Evolutionary conservation across 163 green algal genomes (phyloP).

Genomic region (Scenedesmus sp.): DNA sequence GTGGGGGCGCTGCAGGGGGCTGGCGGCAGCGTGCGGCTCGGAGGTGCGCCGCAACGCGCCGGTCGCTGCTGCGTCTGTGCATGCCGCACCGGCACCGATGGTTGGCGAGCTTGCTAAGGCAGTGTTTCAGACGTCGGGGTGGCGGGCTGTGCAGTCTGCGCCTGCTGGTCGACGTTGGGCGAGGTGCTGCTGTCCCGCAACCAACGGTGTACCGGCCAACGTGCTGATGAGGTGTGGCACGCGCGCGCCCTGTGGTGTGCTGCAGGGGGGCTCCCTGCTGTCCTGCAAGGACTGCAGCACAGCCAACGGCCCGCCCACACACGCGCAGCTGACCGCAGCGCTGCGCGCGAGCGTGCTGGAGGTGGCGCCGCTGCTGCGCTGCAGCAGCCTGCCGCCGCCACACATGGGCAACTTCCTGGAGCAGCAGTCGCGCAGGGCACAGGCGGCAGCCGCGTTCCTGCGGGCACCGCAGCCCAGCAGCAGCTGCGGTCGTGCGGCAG

Average conservation of each 20-base stretch:
- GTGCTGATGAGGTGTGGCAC: too few species aligned
- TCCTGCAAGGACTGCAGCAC: slow-evolving; percentile 16
- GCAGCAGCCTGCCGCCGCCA: slow-evolving; percentile 54
- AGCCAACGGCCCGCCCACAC: slow-evolving; percentile 51
- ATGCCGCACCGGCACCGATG: too few species aligned
- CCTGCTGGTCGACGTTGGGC: too few species aligned
- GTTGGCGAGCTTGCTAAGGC: too few species aligned
- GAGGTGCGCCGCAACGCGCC: too few species aligned
- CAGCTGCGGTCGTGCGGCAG: background rate
- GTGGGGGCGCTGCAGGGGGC: slow-evolving; percentile 28
- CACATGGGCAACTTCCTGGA: slow-evolving; percentile 79
- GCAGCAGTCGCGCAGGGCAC: slow-evolving; percentile 58
- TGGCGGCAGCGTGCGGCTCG: slow-evolving; percentile 20
- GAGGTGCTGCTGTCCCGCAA: too few species aligned
- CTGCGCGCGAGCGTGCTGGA: slow-evolving; percentile 67
- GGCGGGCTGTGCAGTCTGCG: too few species aligned
- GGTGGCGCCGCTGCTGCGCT: slow-evolving; percentile 64
- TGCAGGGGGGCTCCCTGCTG: slow-evolving; percentile 57
- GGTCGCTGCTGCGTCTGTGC: too few species aligned
- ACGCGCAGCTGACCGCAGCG: slow-evolving; percentile 56
- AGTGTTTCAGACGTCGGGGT: too few species aligned
- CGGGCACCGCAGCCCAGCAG: background rate
- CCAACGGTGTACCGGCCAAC: too few species aligned
- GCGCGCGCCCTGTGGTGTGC: background rate
- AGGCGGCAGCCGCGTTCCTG: background rate